A percentile compares a stretch with the other conserved stretches of the same genome.
Conservation (phyloP, 2,329 filamentous ascomycete genomes). For the Bimuria novae-zelandiae region DNA sequence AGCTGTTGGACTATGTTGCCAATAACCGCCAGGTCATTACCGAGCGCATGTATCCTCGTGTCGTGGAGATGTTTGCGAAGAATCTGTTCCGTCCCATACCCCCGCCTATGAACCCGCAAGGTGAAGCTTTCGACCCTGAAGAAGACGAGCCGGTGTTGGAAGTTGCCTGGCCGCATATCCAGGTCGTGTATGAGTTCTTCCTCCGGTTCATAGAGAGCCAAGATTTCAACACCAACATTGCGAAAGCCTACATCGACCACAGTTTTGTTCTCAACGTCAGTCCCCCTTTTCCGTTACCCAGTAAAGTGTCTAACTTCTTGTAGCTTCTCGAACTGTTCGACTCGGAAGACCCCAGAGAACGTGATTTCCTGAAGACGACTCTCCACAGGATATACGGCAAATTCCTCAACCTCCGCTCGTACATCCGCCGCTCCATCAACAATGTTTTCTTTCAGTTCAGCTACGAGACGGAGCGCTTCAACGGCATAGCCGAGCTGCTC, state of each 20-base stretch:
- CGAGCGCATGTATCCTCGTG: conserved; percentile 97
- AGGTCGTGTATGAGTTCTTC: conserved; percentile 99
- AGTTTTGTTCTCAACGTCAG: conserved; percentile 84
- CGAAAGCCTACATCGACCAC: conserved; percentile 98
- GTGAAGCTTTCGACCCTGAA: conserved; percentile 96
- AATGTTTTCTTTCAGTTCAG: conserved; percentile 99
- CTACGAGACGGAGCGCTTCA: conserved; percentile 98
- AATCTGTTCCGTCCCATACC: conserved; percentile 97
- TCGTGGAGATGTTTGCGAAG: conserved; percentile 99
- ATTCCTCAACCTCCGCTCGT: conserved; percentile 95
- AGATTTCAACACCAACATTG: conserved; percentile 99
- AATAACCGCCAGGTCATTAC: conserved; percentile 99
- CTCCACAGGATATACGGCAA: conserved; percentile 98
- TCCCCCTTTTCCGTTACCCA: conserved; percentile 6
- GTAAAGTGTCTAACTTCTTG: conserved; percentile 19
- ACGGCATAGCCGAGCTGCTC: conserved; percentile 93
- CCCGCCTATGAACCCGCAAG: conserved; percentile 95
- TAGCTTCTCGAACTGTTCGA: conserved; percentile 96
- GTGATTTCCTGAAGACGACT: conserved; percentile 97
- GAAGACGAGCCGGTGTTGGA: conserved; percentile 98
- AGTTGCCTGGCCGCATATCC: conserved; percentile 98
- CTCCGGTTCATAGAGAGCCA: conserved; percentile 98
- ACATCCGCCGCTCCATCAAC: conserved; percentile 98
- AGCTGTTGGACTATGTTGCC: conserved; percentile 95
- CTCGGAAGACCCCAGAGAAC: conserved; percentile 93